These are phyloP conservation scores for Apiospora saccharicola DNA, from an alignment of 2,329 filamentous ascomycete genomes.

Conservation along the genomic window DNA sequence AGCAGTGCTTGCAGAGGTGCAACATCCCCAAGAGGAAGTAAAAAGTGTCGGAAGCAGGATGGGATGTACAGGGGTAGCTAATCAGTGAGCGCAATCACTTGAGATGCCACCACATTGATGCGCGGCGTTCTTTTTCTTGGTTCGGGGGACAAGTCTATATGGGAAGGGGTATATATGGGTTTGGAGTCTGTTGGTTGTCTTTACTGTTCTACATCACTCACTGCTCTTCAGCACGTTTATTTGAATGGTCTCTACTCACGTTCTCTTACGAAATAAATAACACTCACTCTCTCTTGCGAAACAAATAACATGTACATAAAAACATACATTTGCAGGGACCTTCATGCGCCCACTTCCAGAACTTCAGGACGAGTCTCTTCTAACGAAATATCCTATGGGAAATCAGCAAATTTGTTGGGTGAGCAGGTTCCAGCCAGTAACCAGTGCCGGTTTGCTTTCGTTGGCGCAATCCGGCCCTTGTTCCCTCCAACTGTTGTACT, in stretches of 20 bases:
- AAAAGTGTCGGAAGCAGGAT: too few relatives aligned
- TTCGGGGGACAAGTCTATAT: background rate
- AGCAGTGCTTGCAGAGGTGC: slow-evolving; percentile 61
- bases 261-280: background rate
- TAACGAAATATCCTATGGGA: background rate
- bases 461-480: background rate
- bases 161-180: background rate
- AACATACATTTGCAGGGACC: background rate
- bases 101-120: background rate
- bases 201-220: background rate
- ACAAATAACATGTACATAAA: too few relatives aligned
- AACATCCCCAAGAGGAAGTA: slow-evolving; percentile 35
- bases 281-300: too few relatives aligned
- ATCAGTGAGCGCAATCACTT: background rate
- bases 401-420: too few relatives aligned
- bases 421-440: background rate
- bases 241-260: background rate
- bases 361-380: background rate
- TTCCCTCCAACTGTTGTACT: background rate
- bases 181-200: background rate
- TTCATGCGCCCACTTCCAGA: background rate
- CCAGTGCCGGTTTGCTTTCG: background rate
- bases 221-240: background rate
- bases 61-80: background rate
- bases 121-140: too few relatives aligned